Base-by-base conservation (phyloP, 2,329 filamentous ascomycete species). In the Zalaria sp. region DNA sequence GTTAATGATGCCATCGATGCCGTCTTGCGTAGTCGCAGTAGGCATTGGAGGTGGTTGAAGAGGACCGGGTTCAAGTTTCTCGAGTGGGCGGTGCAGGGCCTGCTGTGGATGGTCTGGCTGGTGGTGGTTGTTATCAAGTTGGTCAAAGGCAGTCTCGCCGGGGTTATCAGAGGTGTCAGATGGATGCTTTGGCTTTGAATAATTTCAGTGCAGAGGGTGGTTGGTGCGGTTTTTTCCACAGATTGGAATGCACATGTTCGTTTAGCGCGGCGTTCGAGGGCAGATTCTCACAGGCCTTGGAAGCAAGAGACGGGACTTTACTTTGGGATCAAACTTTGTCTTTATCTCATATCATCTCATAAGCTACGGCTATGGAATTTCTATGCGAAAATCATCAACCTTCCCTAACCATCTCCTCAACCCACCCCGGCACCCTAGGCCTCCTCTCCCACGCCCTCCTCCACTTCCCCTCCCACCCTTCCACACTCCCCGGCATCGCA, bases 101-200 rank as follows among this genome's bases (percentile, higher is more conserved):
- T 93, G 51, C 85, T 96, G 79, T 95, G 91, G 87, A 86, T 82
- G 61, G 79, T 93, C 10, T 96, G 89, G 87, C 76, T 93, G 45
- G 68, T 93, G 29, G 88, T 95, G 25, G 83, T 87, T 58, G 68
- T 89, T 25, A 67, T 82, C 40, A 75, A 84, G 45, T 60, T 83
- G 9, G 63, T 83, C 31, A 65, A 78, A 45, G 77, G 79, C 7
- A 18, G 18, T 18, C 18, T 18, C 18, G 18, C 18, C 18, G 18
- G 18, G 18, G 18, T 18, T 18, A 18, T 18, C 18, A 18, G 18
- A 18, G 18, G 18, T 18, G 2, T 18, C 18, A 18, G 18, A 2
- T 18, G 18, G 18, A 18, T 18, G 18, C 18, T 18, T 18, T 18
- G 18, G 18, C 18, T 18, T 18, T 18, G 18, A 18, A 18, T 18